These are phyloP conservation scores for Cladophialophora psammophila DNA, from an alignment of 2,329 filamentous ascomycete genomes.

Conservation along the genomic window DNA sequence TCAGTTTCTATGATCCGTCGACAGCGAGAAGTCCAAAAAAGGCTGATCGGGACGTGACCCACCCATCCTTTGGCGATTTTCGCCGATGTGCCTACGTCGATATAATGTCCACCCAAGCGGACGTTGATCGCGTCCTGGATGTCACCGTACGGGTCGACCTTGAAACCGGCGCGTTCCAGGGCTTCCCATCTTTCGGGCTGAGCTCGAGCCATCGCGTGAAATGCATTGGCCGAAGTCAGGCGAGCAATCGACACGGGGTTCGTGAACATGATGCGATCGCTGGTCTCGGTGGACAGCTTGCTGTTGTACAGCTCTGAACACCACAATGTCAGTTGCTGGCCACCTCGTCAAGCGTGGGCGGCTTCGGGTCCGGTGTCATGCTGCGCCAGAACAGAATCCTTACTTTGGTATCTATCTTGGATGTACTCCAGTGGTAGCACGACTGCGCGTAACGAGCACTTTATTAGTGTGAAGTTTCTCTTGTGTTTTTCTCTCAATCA, in stretches of 20 bases:
- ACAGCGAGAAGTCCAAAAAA: no score
- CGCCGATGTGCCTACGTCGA: constrained; percentile 54
- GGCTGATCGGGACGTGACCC: constrained; percentile 4
- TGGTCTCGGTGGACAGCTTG: neutral
- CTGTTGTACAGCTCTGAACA: no score
- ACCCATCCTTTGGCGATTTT: constrained; percentile 50
- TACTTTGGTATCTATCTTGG: no score
- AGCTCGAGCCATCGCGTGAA: constrained; percentile 40
- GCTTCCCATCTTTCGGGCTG: constrained; percentile 50
- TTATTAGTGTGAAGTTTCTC: neutral
- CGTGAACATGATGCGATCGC: neutral
- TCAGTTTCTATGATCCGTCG: neutral
- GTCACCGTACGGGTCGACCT: constrained; percentile 49
- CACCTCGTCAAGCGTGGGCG: no score
- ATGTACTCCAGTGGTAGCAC: no score
- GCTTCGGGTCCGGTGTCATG: no score
- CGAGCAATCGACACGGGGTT: constrained; percentile 27
- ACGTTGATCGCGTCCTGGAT: constrained; percentile 50
- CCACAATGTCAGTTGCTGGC: no score
- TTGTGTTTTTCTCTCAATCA: constrained; percentile 43
- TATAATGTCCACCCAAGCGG: constrained; percentile 56
- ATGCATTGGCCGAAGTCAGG: neutral
- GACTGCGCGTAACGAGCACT: neutral
- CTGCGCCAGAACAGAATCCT: no score
- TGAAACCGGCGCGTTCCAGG: constrained; percentile 53